Conservation (phyloP, 2,329 filamentous ascomycete species). For the Trichoderma sp. region DNA sequence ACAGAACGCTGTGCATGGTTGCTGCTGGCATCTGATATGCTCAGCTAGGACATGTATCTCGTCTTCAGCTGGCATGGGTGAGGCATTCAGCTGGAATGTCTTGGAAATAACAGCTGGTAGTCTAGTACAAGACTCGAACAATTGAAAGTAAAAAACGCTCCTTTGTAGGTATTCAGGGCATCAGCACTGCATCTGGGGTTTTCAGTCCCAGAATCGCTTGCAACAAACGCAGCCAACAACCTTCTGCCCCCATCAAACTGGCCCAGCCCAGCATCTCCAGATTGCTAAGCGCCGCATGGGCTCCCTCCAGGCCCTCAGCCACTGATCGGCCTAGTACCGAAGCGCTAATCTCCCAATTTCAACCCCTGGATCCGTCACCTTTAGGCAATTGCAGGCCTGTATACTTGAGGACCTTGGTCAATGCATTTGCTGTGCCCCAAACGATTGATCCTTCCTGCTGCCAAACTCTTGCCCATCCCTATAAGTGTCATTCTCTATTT, state of each 20-base stretch:
- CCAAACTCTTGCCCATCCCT: not conserved
- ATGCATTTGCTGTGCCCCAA: not conserved
- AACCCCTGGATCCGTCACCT: not conserved
- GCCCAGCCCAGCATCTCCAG: not conserved
- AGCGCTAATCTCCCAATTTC: slow-evolving; percentile 3
- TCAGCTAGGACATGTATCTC: not conserved
- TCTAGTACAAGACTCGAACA: not conserved
- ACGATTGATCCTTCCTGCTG: not conserved
- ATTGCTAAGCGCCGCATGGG: slow-evolving; percentile 8
- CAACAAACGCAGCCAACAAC: not conserved
- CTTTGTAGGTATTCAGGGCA: not conserved
- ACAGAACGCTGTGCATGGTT: not conserved
- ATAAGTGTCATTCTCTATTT: not conserved
- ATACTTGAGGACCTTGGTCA: too few species aligned
- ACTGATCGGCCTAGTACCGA: not conserved
- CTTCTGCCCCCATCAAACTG: too few species aligned
- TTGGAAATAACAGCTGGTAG: not conserved
- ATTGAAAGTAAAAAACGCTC: not conserved
- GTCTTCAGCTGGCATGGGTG: not conserved
- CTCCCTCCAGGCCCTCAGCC: slow-evolving; percentile 4
- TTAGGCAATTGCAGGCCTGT: not conserved
- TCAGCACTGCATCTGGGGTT: too few species aligned
- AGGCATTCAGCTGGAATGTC: not conserved
- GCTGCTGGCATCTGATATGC: not conserved
- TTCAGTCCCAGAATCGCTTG: not conserved